Evolutionary conservation across 768 basidiomycete species (phyloP).

Genomic region (Rhizopogon vinicolor): DNA sequence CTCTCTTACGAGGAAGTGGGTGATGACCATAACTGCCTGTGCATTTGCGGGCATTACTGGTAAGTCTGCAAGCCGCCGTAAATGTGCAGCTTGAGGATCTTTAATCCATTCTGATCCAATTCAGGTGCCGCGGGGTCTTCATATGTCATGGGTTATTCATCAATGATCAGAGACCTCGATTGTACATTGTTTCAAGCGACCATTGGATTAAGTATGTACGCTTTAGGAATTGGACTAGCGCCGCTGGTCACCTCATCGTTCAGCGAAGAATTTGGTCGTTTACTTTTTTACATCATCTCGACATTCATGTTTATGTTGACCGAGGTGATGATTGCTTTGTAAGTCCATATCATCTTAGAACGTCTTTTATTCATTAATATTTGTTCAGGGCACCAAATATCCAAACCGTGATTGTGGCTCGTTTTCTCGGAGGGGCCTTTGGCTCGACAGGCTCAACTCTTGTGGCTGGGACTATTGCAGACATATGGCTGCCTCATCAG

Average conservation of each 20-base stretch:
- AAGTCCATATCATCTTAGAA: conserved; percentile 4
- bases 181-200: conserved; percentile 34
- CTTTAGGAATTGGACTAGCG: conserved; percentile 56
- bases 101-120: conserved; percentile 6
- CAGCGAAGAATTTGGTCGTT: conserved; percentile 52
- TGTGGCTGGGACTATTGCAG: conserved; percentile 69
- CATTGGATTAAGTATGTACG: conserved; percentile 47
- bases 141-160: no score
- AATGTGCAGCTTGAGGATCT: conserved; percentile 39
- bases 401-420: conserved; percentile 57
- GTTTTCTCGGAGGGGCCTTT: conserved; percentile 60
- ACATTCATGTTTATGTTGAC: conserved; percentile 36
- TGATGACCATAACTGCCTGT: conserved; percentile 25
- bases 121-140: conserved; percentile 43
- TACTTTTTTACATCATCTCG: conserved; percentile 52
- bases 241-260: conserved; percentile 44
- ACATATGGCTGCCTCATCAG: conserved; percentile 63
- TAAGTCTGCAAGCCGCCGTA: conserved; percentile 8
- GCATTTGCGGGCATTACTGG: conserved; percentile 29
- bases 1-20: conserved; percentile 7
- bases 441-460: conserved; percentile 68
- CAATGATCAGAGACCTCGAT: no score
- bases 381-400: conserved; percentile 37
- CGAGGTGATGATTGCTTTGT: conserved; percentile 15
- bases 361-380: background rate